phyloP scores from a whole-genome alignment of 345 rosid genomes.

The Dovyalis caffra region DNA sequence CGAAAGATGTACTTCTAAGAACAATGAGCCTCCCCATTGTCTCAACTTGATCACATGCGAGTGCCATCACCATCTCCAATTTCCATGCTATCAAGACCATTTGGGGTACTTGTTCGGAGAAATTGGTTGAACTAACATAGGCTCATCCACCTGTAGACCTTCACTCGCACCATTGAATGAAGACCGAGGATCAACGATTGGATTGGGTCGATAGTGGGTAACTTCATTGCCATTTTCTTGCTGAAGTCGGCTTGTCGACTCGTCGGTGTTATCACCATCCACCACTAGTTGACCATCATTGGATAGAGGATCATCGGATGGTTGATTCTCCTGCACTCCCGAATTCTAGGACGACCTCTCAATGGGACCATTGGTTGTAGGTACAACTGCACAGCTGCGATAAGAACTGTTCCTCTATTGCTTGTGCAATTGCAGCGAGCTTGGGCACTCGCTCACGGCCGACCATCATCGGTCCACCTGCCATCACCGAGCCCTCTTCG shows the following conservation, averaged over 20 bases:
- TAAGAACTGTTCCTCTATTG: slow-evolving; percentile 78
- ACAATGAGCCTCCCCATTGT: no score
- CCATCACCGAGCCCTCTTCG: slow-evolving; percentile 84
- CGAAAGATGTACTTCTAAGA: no score
- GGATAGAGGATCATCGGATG: slow-evolving; percentile 33
- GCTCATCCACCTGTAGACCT: slow-evolving; percentile 33
- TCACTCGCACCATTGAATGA: slow-evolving; percentile 35
- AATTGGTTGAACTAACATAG: slow-evolving; percentile 47
- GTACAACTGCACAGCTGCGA: slow-evolving; percentile 55
- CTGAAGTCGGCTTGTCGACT: slow-evolving; percentile 50
- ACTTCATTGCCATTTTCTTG: slow-evolving; percentile 44
- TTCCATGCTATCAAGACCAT: slow-evolving; percentile 68
- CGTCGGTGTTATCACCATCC: slow-evolving; percentile 44
- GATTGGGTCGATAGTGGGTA: slow-evolving; percentile 36
- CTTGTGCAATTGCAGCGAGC: slow-evolving; percentile 84
- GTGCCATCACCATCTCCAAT: slow-evolving; percentile 55
- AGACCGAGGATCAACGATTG: slow-evolving; percentile 21
- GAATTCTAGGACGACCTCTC: slow-evolving; percentile 64
- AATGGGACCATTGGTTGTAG: slow-evolving; percentile 41
- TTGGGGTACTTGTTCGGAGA: slow-evolving; percentile 50
- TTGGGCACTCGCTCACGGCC: slow-evolving; percentile 75
- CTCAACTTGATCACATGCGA: slow-evolving; percentile 42
- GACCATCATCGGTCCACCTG: slow-evolving; percentile 97
- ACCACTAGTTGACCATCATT: slow-evolving; percentile 42
- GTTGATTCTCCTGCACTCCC: slow-evolving; percentile 61